These are phyloP conservation scores for Pyrenula massariospora DNA, from an alignment of 495 filamentous ascomycete genomes.

Conservation along the genomic window DNA sequence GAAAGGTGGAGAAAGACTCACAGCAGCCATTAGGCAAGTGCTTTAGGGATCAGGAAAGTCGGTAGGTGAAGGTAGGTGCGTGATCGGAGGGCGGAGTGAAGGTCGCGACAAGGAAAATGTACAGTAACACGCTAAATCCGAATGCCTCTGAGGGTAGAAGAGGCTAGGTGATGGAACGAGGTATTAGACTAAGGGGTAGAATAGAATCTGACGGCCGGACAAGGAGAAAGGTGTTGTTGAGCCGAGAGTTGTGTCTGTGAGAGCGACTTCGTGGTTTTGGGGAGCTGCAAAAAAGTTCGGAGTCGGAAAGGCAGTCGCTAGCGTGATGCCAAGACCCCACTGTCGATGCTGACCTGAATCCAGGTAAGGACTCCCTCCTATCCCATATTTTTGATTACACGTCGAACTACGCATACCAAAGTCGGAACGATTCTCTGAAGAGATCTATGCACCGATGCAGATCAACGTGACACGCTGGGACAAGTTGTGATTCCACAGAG, in stretches of 20 bases:
- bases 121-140: constrained; percentile 1
- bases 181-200: background rate
- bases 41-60: background rate
- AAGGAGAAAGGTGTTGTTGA: background rate
- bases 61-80: background rate
- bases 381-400: too few species aligned
- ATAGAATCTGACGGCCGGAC: background rate
- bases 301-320: background rate
- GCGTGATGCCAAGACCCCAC: background rate
- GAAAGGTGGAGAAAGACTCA: too few species aligned
- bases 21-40: background rate
- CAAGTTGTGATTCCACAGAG: too few species aligned
- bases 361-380: too few species aligned
- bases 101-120: constrained; percentile 6
- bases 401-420: too few species aligned
- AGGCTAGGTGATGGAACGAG: background rate
- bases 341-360: too few species aligned
- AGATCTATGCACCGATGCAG: too few species aligned
- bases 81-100: constrained; percentile 1
- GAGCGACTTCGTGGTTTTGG: background rate
- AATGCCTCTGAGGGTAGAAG: constrained; percentile 6
- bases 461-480: too few species aligned
- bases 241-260: background rate
- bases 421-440: too few species aligned
- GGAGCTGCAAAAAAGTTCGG: background rate